Base-by-base conservation (phyloP, 1,284 basidiomycete species). In the Ganoderma lucidum region DNA sequence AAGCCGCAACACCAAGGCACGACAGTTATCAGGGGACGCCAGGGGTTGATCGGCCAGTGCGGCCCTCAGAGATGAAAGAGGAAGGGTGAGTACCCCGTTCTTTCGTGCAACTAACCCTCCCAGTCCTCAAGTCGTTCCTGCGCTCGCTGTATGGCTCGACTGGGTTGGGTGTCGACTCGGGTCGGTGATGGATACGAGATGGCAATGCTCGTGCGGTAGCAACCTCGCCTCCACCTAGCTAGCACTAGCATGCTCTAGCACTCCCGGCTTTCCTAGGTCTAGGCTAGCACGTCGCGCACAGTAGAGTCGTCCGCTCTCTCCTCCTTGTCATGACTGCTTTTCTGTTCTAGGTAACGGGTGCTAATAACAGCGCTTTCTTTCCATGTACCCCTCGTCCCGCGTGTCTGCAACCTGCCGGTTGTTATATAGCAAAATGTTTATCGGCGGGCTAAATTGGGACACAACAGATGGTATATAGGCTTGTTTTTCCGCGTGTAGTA, bases 361-460 rank as follows among this genome's bases (percentile, higher is more conserved):
- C 92, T 94, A 93, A 93, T 93, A 91, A 81, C 88, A 89, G 81
- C 79, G 73, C 78, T 76, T 78, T 71, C 76, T 79, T 79, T 77
- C 75, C 72, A 75, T 78, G 75, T 78, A 75, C 80, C 80, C 71
- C 64, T 59, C 65, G 59, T 69, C 58, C 65, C 70, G 69, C 70
- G 65, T 71, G 70, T 67, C 69, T 67, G 59, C 71, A 72, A 66
- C 58, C 59, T 67, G 65, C 68, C 70, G 73, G 70, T 44, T 58
- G 63, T 66, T 67, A 32, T 77, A 83, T 90, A 98, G 97, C 84
- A 98, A 98, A 89, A 96, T 98, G 92, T 98, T 98, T 85, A 94
- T 98, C 80, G 96, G 96, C 77, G 96, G 96, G 80, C 88, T 98
- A 75, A 97, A 96, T 85, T 98, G 96, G 96, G 96, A 98, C 83